A percentile compares a stretch with the other conserved stretches of the same genome.
Evolutionary conservation across 805 yeast species (phyloP).

Genomic region (Candida ascalaphidarum): DNA sequence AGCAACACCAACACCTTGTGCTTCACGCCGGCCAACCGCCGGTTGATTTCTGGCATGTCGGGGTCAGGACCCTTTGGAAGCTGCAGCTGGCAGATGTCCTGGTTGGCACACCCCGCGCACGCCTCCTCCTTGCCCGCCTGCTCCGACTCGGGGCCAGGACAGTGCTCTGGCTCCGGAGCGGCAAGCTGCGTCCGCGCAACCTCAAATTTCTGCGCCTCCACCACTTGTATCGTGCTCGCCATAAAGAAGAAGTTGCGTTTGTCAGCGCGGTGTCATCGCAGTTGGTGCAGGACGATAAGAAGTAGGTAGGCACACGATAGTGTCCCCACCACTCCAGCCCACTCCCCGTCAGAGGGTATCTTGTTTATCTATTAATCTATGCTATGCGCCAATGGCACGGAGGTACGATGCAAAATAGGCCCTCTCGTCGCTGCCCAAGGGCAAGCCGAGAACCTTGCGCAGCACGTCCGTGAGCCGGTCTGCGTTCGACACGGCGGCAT

Average conservation of each 20-base stretch:
- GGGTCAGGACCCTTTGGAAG: constrained; percentile 94
- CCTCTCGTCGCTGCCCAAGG: constrained; percentile 38
- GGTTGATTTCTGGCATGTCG: constrained; percentile 69
- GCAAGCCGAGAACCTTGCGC: constrained; percentile 27
- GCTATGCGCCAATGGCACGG: no score
- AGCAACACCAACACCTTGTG: constrained; percentile 78
- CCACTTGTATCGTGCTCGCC: constrained; percentile 14
- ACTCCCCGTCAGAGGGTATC: no score
- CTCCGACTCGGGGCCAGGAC: constrained; percentile 97
- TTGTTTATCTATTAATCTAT: no score
- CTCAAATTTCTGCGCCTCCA: no score
- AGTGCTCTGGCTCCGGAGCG: constrained; percentile 91
- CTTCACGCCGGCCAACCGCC: constrained; percentile 51
- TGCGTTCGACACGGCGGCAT: constrained; percentile 20
- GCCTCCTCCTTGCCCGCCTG: constrained; percentile 91
- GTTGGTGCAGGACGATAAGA: no score
- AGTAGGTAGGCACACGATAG: no score
- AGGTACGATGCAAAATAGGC: constrained; percentile 28
- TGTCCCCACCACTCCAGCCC: no score
- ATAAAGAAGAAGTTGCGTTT: constrained; percentile 7
- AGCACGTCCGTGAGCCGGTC: constrained; percentile 11
- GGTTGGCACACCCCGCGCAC: constrained; percentile 91
- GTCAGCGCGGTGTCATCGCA: no score
- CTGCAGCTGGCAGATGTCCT: constrained; percentile 74
- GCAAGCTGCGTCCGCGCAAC: constrained; percentile 18